Percentiles rank a stretch among this genome's conserved stretches.
phyloP scores from a whole-genome alignment of 441 rosid genomes.

The Gossypium trilobum region DNA sequence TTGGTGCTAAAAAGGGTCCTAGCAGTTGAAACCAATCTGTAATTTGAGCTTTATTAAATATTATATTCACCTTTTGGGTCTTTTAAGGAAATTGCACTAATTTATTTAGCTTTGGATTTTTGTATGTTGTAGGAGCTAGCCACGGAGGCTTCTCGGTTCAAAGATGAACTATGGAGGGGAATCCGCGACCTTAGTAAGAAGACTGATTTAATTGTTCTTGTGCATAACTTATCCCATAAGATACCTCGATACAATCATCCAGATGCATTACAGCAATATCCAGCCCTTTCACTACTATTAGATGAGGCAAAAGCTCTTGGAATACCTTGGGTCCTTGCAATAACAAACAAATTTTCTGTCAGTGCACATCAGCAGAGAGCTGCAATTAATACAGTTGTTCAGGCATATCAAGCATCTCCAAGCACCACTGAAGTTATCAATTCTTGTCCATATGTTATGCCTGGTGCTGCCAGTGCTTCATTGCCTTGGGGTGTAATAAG shows the following conservation, averaged over 20 bases:
- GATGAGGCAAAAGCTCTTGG: slow-evolving; percentile 89
- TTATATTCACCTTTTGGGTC: not conserved
- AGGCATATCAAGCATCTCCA: slow-evolving; percentile 68
- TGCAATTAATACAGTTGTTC: slow-evolving; percentile 62
- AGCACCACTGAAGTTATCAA: slow-evolving; percentile 57
- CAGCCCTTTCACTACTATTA: slow-evolving; percentile 69
- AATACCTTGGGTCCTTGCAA: slow-evolving; percentile 91
- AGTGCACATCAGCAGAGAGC: slow-evolving; percentile 90
- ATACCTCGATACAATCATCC: slow-evolving; percentile 56
- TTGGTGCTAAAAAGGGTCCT: not conserved
- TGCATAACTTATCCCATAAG: slow-evolving; percentile 87
- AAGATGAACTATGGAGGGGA: slow-evolving; percentile 90
- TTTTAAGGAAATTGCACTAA: not conserved
- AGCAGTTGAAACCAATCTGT: not conserved
- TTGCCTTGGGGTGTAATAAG: slow-evolving; percentile 55
- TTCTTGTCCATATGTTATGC: slow-evolving; percentile 79
- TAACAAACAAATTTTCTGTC: slow-evolving; percentile 93
- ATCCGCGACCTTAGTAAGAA: slow-evolving; percentile 64
- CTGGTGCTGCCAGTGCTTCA: slow-evolving; percentile 58
- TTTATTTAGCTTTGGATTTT: not conserved
- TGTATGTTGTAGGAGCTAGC: slow-evolving; percentile 50
- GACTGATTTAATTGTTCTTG: slow-evolving; percentile 77
- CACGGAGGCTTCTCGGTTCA: slow-evolving; percentile 57
- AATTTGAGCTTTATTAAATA: not conserved
- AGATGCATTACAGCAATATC: slow-evolving; percentile 42